phyloP scores from a whole-genome alignment of 2,329 filamentous ascomycete species.

The Ophiocordyceps australis region DNA sequence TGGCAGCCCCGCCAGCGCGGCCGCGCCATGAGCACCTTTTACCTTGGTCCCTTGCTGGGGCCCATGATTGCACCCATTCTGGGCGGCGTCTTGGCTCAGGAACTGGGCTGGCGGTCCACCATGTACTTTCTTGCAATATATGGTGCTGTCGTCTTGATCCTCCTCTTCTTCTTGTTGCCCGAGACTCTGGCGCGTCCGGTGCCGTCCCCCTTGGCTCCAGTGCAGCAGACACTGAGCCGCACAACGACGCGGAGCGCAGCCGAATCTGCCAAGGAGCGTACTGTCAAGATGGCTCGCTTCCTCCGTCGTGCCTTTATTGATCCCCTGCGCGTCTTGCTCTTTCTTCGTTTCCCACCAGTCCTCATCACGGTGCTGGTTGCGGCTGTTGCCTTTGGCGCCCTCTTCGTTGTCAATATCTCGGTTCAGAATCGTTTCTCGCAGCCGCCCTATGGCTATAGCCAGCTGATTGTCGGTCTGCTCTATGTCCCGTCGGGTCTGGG shows the following conservation, averaged over 20 bases:
- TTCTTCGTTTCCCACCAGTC: slow-evolving; percentile 59
- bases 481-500: slow-evolving; percentile 64
- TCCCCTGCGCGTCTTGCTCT: slow-evolving; percentile 50
- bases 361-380: slow-evolving; percentile 57
- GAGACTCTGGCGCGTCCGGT: slow-evolving; percentile 37
- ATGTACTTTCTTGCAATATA: slow-evolving; percentile 64
- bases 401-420: slow-evolving; percentile 65
- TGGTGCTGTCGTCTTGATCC: slow-evolving; percentile 36
- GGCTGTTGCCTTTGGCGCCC: slow-evolving; percentile 53
- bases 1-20: slow-evolving; percentile 61
- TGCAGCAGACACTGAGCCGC: slow-evolving; percentile 15
- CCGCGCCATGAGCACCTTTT: slow-evolving; percentile 67
- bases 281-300: slow-evolving; percentile 30
- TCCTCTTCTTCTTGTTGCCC: slow-evolving; percentile 43
- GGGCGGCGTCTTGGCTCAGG: slow-evolving; percentile 52
- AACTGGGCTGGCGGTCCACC: slow-evolving; percentile 56
- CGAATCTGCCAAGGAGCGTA: slow-evolving; percentile 39
- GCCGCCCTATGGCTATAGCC: slow-evolving; percentile 49
- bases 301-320: slow-evolving; percentile 49
- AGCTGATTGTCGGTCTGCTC: slow-evolving; percentile 53
- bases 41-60: slow-evolving; percentile 59
- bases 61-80: slow-evolving; percentile 62
- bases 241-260: slow-evolving; percentile 44
- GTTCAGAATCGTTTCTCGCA: slow-evolving; percentile 51
- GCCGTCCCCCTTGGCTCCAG: slow-evolving; percentile 3